phyloP scores from a whole-genome alignment of 495 filamentous ascomycete species.

The Penicillium turbatum region DNA sequence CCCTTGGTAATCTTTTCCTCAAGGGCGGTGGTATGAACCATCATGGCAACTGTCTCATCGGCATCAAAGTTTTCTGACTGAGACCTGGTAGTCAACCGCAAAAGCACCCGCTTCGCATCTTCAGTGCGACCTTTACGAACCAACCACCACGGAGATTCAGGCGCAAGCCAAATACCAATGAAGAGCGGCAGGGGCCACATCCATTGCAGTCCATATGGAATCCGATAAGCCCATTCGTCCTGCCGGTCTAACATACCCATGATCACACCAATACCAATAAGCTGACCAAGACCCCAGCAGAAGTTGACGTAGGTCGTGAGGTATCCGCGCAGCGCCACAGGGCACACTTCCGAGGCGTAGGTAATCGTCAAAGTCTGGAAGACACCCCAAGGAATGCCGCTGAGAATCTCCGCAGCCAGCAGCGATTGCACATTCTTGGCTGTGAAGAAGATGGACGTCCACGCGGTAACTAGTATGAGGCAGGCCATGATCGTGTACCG shows the following conservation, averaged over 20 bases:
- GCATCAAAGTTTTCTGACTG: constrained; percentile 60
- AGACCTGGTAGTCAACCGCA: constrained; percentile 58
- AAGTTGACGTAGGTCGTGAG: constrained; percentile 79
- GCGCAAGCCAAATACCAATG: constrained; percentile 64
- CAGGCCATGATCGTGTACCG: constrained; percentile 66
- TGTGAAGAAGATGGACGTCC: constrained; percentile 74
- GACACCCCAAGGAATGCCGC: constrained; percentile 77
- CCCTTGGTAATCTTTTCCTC: constrained; percentile 65
- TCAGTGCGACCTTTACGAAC: constrained; percentile 65
- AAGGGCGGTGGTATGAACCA: constrained; percentile 74
- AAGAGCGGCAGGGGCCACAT: constrained; percentile 78
- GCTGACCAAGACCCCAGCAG: constrained; percentile 75
- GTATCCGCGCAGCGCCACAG: constrained; percentile 66
- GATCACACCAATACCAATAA: constrained; percentile 72
- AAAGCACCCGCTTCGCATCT: constrained; percentile 63
- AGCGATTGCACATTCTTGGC: constrained; percentile 64
- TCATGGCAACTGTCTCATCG: constrained; percentile 77
- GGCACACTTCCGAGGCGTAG: constrained; percentile 77
- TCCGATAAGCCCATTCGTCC: constrained; percentile 64
- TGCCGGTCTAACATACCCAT: constrained; percentile 54
- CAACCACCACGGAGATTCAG: constrained; percentile 81
- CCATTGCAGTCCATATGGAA: constrained; percentile 75
- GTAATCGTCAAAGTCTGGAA: constrained; percentile 78
- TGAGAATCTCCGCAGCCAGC: constrained; percentile 69
- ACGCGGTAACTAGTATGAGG: constrained; percentile 59